Evolutionary conservation across 371 early-diverging fungal genomes (phyloP), one percentile per base, ranked within the genome.

Genomic region (Apophysomyces sp.): DNA sequence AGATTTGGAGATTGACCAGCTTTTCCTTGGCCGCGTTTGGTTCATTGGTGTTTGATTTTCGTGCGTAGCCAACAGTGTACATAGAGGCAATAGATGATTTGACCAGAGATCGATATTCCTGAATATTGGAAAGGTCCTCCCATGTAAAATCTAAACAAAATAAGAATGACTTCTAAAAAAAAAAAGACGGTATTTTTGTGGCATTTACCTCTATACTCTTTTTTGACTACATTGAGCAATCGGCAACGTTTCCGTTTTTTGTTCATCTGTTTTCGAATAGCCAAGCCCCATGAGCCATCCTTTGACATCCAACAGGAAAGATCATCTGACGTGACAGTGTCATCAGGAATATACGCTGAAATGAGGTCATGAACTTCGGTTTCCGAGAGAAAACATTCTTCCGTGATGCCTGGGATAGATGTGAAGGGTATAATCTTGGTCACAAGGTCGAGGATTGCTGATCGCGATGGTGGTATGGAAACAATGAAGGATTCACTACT

Each of bases 1-100:
- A 68, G 55, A 64, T 68, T 61, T 68, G 61, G 61, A 68, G 61
- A 63, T 68, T 60, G 29, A 60, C 68, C 58, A 68, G 64, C 61
- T 68, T 68, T 52, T 63, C 61, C 61, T 68, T 68, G 58, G 65
- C 59, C 56, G 59, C 52, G 39, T 63, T 62, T 55, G 65, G 55
- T 58, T 64, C 64, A 58, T 63, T 36, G 44, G 68, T 64, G 52
- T 68, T 68, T 60, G 63, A 61, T 63, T 60, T 68, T 63, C 60
- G 60, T 60, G 57, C 63, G 58, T 63, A 68, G 44, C 61, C 68
- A 54, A 68, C 61, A 63, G 63, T 68, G 60, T 52, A 65, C 34
- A 60, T 65, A 56, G 60, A 56, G 56, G 57, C 65, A 55, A 65
- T 62, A 40, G 63, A 66, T 29, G 59, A 61, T 62, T 62, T 63